Percentiles rank a stretch among this genome's conserved stretches.
Conservation (phyloP, 2,329 filamentous ascomycete species). For the Didymella pinodella region DNA sequence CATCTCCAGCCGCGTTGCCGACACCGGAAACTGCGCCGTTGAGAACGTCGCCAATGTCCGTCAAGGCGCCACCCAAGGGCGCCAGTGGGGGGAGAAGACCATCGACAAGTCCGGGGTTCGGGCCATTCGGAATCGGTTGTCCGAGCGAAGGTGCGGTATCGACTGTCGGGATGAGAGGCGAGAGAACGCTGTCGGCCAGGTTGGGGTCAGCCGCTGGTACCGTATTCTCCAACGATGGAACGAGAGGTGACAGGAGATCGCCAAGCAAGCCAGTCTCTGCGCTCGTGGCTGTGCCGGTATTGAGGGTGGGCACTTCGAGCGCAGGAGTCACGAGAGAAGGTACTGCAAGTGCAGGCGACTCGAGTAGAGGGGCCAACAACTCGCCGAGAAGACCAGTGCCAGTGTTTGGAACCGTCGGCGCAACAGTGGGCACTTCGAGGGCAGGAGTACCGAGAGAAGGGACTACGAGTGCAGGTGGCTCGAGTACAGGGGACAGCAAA, state of each 20-base stretch:
- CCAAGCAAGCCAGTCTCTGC: neutral
- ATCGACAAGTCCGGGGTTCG: neutral
- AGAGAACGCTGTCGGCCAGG: neutral
- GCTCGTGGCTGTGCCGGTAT: neutral
- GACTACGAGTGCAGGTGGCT: neutral
- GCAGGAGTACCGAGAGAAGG: neutral
- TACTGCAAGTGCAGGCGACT: neutral
- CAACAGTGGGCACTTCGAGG: neutral
- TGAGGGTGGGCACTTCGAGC: neutral
- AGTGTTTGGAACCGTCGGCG: neutral
- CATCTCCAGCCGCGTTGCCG: neutral
- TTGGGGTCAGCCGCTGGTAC: neutral
- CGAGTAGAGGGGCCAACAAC: neutral
- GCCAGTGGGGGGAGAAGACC: neutral
- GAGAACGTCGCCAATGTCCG: neutral
- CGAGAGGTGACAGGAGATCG: neutral
- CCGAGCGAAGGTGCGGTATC: neutral
- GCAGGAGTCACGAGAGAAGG: neutral
- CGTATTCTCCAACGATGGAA: neutral
- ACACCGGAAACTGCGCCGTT: neutral
- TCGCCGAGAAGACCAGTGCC: neutral
- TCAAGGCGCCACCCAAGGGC: neutral
- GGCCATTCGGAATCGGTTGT: neutral
- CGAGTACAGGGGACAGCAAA: neutral
- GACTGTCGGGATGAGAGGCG: neutral